Conservation (phyloP, 1,284 basidiomycete genomes). For the Lentinus polychrous region DNA sequence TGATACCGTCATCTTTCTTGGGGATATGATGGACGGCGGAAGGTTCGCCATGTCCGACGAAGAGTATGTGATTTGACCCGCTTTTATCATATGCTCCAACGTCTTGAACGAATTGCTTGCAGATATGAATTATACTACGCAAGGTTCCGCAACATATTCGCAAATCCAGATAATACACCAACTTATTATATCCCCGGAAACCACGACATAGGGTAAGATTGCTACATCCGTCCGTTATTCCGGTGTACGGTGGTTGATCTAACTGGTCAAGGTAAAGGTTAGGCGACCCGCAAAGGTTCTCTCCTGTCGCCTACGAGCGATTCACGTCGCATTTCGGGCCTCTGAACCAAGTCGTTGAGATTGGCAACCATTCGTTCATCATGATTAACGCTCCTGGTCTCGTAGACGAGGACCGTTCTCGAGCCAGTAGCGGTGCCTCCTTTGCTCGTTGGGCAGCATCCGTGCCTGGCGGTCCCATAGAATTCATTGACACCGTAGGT, state of each 20-base stretch:
- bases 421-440: constrained; percentile 37
- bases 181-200: constrained; percentile 81
- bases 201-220: constrained; percentile 74
- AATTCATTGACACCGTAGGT: constrained; percentile 56
- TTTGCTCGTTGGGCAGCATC: constrained; percentile 54
- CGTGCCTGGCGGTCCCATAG: constrained; percentile 50
- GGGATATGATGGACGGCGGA: constrained; percentile 86
- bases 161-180: constrained; percentile 31
- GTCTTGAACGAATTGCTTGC: background rate
- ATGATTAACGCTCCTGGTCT: constrained; percentile 72
- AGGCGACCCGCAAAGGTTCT: constrained; percentile 50
- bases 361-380: constrained; percentile 69
- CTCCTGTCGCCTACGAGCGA: constrained; percentile 50
- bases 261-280: constrained; percentile 30
- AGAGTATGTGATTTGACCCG: constrained; percentile 58
- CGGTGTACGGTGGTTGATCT: constrained; percentile 1
- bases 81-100: background rate
- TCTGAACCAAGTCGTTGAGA: constrained; percentile 41
- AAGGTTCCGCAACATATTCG: constrained; percentile 69
- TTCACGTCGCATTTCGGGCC: constrained; percentile 66
- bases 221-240: background rate
- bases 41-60: constrained; percentile 53
- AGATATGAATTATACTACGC: constrained; percentile 65
- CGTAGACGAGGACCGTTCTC: constrained; percentile 74
- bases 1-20: constrained; percentile 74